Evolutionary conservation across 305 asterid genomes (phyloP).

Genomic region (Salvia sclarea): DNA sequence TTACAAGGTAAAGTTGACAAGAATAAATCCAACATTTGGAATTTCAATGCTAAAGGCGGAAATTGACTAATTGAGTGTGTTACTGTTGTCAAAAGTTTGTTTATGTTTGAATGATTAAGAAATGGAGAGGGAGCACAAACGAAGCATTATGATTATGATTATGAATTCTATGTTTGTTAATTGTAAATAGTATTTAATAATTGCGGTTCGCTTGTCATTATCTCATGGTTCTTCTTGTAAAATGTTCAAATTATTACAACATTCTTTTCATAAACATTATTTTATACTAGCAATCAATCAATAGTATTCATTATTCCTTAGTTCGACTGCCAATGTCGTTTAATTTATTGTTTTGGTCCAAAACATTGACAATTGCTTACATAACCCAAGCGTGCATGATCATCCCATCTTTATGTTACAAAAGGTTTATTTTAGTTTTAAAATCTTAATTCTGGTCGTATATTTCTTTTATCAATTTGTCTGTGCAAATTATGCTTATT

Average conservation of each 20-base stretch:
- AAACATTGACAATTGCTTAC: slow-evolving; percentile 13
- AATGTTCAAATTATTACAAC: slow-evolving; percentile 21
- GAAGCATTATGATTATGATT: slow-evolving; percentile 39
- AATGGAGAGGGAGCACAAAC: slow-evolving; percentile 33
- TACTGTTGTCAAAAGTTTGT: background rate
- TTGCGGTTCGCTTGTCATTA: slow-evolving; percentile 2
- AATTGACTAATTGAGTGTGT: slow-evolving; percentile 23
- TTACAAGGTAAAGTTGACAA: slow-evolving; percentile 40
- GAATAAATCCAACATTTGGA: slow-evolving; percentile 40
- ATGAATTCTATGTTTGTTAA: slow-evolving; percentile 38
- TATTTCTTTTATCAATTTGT: too few species aligned
- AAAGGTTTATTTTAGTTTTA: background rate
- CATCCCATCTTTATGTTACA: slow-evolving; percentile 6
- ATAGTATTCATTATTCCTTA: background rate
- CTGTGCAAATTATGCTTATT: too few species aligned
- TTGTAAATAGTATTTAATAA: slow-evolving; percentile 21
- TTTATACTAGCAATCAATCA: background rate
- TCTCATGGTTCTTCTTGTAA: slow-evolving; percentile 15
- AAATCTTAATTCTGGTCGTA: background rate
- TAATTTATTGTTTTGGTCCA: background rate
- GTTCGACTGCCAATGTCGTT: slow-evolving; percentile 11
- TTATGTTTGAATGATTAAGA: slow-evolving; percentile 27
- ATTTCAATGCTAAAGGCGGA: slow-evolving; percentile 41
- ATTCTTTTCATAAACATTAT: slow-evolving; percentile 12
- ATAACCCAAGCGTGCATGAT: slow-evolving; percentile 35